phyloP scores from a whole-genome alignment of 2,329 filamentous ascomycete genomes.

The Zymoseptoria ardabiliae region DNA sequence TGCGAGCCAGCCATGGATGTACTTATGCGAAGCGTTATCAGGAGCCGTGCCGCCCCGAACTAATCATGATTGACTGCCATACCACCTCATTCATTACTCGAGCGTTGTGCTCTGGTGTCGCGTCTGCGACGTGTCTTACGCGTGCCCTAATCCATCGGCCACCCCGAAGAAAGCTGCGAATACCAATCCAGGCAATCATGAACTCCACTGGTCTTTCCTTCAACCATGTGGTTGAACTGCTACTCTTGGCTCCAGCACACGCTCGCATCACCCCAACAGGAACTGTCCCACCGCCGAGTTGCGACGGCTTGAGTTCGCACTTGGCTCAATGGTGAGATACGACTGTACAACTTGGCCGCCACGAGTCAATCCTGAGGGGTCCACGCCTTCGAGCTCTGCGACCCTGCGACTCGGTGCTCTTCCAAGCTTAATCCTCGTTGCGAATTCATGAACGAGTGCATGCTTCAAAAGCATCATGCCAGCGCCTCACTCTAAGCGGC shows the following conservation, averaged over 20 bases:
- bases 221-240: neutral
- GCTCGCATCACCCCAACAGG: neutral
- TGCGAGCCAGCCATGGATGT: no score
- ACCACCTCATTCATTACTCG: neutral
- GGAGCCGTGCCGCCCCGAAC: neutral
- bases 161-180: neutral
- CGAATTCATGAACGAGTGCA: neutral
- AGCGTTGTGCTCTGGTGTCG: neutral
- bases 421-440: neutral
- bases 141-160: neutral
- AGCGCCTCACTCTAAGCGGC: neutral
- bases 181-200: neutral
- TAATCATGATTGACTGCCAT: neutral
- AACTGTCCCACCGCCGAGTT: neutral
- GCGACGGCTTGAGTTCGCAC: neutral
- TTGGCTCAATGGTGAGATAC: neutral
- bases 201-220: neutral
- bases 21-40: neutral
- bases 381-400: neutral
- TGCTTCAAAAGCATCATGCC: neutral
- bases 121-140: neutral
- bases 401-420: neutral
- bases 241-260: neutral
- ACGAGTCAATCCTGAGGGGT: neutral
- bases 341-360: neutral